A percentile compares a stretch with the other conserved stretches of the same genome.
Evolutionary conservation across 2,329 filamentous ascomycete genomes (phyloP).

Genomic region (Lachnellula hyalina): DNA sequence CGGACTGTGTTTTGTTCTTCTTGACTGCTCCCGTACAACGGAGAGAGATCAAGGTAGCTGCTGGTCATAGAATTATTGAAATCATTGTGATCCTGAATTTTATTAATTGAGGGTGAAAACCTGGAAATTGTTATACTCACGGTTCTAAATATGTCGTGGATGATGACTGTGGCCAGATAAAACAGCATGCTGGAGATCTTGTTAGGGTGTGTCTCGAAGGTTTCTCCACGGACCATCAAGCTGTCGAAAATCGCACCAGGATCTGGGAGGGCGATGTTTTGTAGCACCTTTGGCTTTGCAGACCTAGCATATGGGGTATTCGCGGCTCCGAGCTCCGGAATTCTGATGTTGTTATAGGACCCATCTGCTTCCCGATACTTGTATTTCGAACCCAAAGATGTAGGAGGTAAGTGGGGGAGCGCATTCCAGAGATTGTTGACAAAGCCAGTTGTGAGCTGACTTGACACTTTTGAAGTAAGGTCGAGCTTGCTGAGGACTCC

Average conservation of each 20-base stretch:
- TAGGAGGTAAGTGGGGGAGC: constrained; percentile 65
- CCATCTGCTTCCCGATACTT: constrained; percentile 65
- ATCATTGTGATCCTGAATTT: constrained; percentile 48
- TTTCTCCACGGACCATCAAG: constrained; percentile 48
- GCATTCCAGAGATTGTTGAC: constrained; percentile 66
- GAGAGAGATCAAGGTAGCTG: constrained; percentile 69
- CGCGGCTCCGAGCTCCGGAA: constrained; percentile 61
- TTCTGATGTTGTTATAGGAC: constrained; percentile 63
- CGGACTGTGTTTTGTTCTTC: constrained; percentile 45
- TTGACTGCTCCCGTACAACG: constrained; percentile 63
- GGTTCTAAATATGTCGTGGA: constrained; percentile 61
- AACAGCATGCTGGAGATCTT: constrained; percentile 72
- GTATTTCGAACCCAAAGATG: constrained; percentile 57
- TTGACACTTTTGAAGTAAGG: constrained; percentile 24
- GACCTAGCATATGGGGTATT: constrained; percentile 63
- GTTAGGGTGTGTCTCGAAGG: constrained; percentile 60
- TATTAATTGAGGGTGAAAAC: not conserved
- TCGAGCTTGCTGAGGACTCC: constrained; percentile 27
- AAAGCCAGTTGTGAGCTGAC: constrained; percentile 57
- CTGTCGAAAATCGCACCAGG: constrained; percentile 58
- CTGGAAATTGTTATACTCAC: constrained; percentile 9
- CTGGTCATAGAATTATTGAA: constrained; percentile 61
- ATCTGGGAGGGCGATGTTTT: constrained; percentile 59
- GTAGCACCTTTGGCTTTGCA: constrained; percentile 53
- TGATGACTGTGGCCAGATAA: constrained; percentile 67